phyloP scores from a whole-genome alignment of 176 grass and related monocot species.

The Juncus effusus region DNA sequence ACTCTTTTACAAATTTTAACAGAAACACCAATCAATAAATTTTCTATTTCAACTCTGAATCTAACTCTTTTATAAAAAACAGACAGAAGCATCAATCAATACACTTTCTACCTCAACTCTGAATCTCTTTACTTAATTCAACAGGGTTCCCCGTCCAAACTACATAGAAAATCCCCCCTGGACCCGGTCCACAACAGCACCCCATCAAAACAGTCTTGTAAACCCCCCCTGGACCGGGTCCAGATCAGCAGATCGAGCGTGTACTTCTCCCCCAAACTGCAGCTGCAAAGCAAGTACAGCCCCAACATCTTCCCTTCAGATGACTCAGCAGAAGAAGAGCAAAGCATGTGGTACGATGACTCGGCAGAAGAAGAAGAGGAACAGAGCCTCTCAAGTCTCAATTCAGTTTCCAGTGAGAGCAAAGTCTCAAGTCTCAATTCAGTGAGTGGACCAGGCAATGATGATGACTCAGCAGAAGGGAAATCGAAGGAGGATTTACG shows the following conservation, averaged over 20 bases:
- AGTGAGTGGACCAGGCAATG: constrained; percentile 4
- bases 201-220: neutral
- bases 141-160: neutral
- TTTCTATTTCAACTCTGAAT: neutral
- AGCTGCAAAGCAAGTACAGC: constrained; percentile 16
- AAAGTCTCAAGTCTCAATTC: constrained; percentile 23
- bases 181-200: constrained; percentile 8
- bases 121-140: neutral
- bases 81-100: too few relatives aligned
- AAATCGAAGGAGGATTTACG: constrained; percentile 74
- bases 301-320: constrained; percentile 32
- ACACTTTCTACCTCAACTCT: too few relatives aligned
- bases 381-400: too few relatives aligned
- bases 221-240: constrained; percentile 10
- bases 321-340: constrained; percentile 22
- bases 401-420: constrained; percentile 51
- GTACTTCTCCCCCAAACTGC: constrained; percentile 10
- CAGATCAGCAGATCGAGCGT: neutral
- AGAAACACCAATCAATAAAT: neutral
- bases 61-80: neutral
- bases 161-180: neutral
- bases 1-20: too few relatives aligned
- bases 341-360: constrained; percentile 58
- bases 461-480: constrained; percentile 34
- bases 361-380: constrained; percentile 53